Base-by-base conservation (phyloP, 306 rosid genomes). In the Cicer pinnatifidum region DNA sequence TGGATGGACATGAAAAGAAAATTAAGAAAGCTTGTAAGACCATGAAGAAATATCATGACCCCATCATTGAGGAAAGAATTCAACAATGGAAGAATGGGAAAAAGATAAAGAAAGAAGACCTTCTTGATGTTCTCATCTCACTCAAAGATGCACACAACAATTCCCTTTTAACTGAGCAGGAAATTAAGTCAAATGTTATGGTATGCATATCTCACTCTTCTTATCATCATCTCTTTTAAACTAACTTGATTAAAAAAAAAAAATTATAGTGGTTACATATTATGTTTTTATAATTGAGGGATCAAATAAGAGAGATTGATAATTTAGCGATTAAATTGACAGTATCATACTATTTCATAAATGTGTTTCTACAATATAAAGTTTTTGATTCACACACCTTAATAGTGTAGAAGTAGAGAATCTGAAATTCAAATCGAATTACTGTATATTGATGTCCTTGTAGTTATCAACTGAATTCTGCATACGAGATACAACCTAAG, bases 111-210 rank as follows among this genome's bases (percentile, higher is more conserved):
- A 3, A 54, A 54, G 15, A 58, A 23, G 13, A 0, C 62, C 75
- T 11, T 80, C 57, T 58, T 58, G 64, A 58, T 58, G 64, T 58
- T 58, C 39, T 58, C 9, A 58, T 58, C 15, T 58, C 64, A 23
- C 40, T 23, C 16, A 58, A 58, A 28, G 64, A 58, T 23, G 64
- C 16, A 0, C 4, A 28, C 33, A 56, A 56, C 37, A 56, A 56
- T 2, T 11, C 35, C 6, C 38, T 56, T 20, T 9, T 56, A 37
- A 58, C 41, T 10, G 9, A 1, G 1, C 9, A 58, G 1, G 41
- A 58, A 33, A 58, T 58, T 10, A 28, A 58, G 16, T 58, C 41
- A 1, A 11, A 10, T 10, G 7, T 57, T 23, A 3, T 57, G 64
- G 64, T 57, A 57, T 15, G 4, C 6, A 54, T 19, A 8, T 17